Evolutionary conservation across 2,329 filamentous ascomycete genomes (phyloP), one percentile per base, ranked within the genome.

Genomic region (Hypoxylon sp.): DNA sequence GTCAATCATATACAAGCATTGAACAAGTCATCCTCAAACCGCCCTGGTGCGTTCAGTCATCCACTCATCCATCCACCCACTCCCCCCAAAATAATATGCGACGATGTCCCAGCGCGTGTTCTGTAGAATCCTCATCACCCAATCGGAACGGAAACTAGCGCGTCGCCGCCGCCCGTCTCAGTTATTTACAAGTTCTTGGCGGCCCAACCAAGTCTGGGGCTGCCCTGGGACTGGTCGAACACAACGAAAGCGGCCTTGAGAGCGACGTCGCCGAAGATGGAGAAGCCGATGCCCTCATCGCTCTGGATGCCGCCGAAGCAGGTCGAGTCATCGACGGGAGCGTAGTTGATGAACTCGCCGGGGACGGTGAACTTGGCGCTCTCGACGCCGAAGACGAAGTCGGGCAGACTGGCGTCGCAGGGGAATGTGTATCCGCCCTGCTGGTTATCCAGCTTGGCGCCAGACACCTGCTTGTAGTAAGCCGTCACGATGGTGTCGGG

Each of bases 231-330:
- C 55, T 62, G 54, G 77, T 90, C 86, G 72, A 90, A 90, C 64
- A 91, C 85, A 51, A 88, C 88, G 73, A 89, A 91, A 74, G 89
- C 86, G 70, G 84, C 84, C 85, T 91, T 91, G 65, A 92, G 83
- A 81, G 90, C 89, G 71, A 90, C 83, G 72, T 91, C 89, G 31
- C 90, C 90, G 67, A 89, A 88, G 79, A 92, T 91, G 74, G 82
- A 85, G 76, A 89, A 81, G 40, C 75, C 74, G 27, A 76, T 73
- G 40, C 62, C 73, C 7, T 48, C 33, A 54, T 68, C 68, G 42
- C 73, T 79, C 83, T 92, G 91, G 61, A 93, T 85, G 54, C 90
- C 90, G 65, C 91, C 91, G 74, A 85, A 91, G 84, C 90, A 92
- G 40, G 64, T 81, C 2, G 82, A 81, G 22, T 76, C 80, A 20